Conservation (phyloP, 108 stramenopile genomes). For the Aurantiochytrium sp. region DNA sequence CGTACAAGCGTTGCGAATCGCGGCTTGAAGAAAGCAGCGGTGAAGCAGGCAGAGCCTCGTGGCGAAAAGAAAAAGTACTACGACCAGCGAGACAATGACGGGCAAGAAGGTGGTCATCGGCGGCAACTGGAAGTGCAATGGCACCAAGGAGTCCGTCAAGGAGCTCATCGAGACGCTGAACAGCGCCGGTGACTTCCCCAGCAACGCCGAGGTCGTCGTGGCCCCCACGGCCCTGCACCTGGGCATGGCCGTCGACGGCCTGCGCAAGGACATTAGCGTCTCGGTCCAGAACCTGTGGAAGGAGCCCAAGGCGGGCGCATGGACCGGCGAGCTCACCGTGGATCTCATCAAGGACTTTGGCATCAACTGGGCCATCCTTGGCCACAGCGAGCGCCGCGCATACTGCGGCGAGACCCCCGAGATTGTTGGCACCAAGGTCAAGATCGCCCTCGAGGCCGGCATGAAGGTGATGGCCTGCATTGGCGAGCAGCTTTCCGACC, state of each 20-base stretch:
- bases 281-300: conserved; percentile 21
- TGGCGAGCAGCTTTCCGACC: conserved; percentile 95
- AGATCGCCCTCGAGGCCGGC: conserved; percentile 86
- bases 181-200: conserved; percentile 41
- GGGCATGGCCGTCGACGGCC: background rate
- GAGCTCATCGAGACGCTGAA: conserved; percentile 32
- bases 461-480: conserved; percentile 95
- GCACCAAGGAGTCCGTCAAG: conserved; percentile 9
- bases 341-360: conserved; percentile 86
- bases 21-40: too few relatives aligned
- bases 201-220: conserved; percentile 46
- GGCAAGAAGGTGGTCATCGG: conserved; percentile 27
- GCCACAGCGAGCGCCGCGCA: conserved; percentile 90
- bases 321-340: conserved; percentile 89
- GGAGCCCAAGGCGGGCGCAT: conserved; percentile 65
- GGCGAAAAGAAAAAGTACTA: background rate
- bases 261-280: conserved; percentile 39
- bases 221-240: conserved; percentile 44
- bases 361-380: conserved; percentile 88
- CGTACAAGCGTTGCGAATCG: too few relatives aligned
- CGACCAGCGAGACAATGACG: background rate
- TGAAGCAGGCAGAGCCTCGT: background rate
- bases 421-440: conserved; percentile 84
- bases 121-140: conserved; percentile 42
- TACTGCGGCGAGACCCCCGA: conserved; percentile 81